phyloP scores from a whole-genome alignment of 2,329 filamentous ascomycete genomes.

The Orbilia quercus region DNA sequence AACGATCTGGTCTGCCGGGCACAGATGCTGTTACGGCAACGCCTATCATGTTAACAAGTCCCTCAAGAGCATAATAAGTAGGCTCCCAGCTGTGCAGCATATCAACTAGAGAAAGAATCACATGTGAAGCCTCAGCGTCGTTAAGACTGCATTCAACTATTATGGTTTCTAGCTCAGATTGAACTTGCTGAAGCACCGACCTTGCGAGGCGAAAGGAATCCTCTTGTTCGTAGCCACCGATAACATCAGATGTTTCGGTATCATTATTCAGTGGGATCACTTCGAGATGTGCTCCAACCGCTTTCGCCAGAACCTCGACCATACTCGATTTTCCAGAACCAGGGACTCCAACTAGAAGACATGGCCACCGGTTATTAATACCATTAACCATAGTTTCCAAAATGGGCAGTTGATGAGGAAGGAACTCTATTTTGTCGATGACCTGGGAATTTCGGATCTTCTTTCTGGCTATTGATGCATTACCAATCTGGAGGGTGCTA shows the following conservation, averaged over 20 bases:
- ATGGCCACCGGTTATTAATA: slow-evolving; percentile 85
- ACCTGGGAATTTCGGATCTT: slow-evolving; percentile 61
- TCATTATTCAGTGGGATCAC: slow-evolving; percentile 93
- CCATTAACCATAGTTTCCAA: slow-evolving; percentile 89
- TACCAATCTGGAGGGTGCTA: slow-evolving; percentile 78
- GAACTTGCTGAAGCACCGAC: slow-evolving; percentile 69
- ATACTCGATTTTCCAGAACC: slow-evolving; percentile 88
- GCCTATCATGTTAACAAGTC: neutral
- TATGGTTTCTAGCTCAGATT: slow-evolving; percentile 57
- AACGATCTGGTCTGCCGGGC: neutral
- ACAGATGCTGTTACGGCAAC: neutral
- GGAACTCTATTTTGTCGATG: slow-evolving; percentile 58
- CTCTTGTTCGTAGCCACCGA: slow-evolving; percentile 95
- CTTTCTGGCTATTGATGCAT: slow-evolving; percentile 76
- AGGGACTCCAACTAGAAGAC: slow-evolving; percentile 85
- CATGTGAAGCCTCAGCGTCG: neutral
- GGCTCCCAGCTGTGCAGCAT: slow-evolving; percentile 34
- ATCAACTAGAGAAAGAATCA: slow-evolving; percentile 19
- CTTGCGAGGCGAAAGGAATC: slow-evolving; percentile 81
- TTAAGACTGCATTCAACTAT: slow-evolving; percentile 26
- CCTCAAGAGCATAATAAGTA: slow-evolving; percentile 20
- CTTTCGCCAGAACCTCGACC: slow-evolving; percentile 81
- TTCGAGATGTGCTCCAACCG: slow-evolving; percentile 78
- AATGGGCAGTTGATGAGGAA: slow-evolving; percentile 71
- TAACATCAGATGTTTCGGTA: slow-evolving; percentile 95